These are phyloP conservation scores for Sporothrix inflata DNA, from an alignment of 2,329 filamentous ascomycete genomes.

Conservation along the genomic window DNA sequence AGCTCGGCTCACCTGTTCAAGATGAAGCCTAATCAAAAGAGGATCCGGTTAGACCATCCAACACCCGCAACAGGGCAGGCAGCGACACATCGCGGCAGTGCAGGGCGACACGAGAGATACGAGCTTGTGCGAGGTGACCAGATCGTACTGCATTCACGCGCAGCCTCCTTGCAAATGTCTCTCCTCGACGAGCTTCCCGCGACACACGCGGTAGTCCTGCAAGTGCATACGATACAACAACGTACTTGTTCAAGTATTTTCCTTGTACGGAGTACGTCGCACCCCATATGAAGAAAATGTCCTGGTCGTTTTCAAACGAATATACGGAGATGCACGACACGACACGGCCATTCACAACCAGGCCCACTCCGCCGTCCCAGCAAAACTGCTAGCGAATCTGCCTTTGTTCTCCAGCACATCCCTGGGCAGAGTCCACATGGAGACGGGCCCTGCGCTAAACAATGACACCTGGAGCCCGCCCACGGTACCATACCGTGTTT, in stretches of 20 bases:
- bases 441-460: neutral
- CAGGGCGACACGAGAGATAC: conserved; percentile 7
- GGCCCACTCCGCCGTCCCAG: conserved; percentile 13
- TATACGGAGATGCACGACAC: neutral
- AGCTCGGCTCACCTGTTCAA: conserved; percentile 7
- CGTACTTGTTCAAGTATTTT: neutral
- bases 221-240: too few relatives aligned
- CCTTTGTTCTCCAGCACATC: conserved; percentile 22
- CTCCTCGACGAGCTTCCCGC: neutral
- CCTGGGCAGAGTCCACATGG: neutral
- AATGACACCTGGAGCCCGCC: neutral
- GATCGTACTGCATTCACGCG: neutral
- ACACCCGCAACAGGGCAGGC: neutral
- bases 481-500: neutral
- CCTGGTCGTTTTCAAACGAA: neutral
- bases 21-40: neutral
- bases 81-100: conserved; percentile 22
- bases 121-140: conserved; percentile 10
- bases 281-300: neutral
- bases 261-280: neutral
- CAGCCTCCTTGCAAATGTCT: neutral
- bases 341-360: neutral
- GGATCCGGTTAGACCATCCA: neutral
- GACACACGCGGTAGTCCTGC: neutral
- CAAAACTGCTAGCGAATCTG: neutral